Percentiles rank a stretch among this genome's conserved stretches.
Evolutionary conservation across 768 basidiomycete genomes (phyloP).

Genomic region (Kondoa malvinella): DNA sequence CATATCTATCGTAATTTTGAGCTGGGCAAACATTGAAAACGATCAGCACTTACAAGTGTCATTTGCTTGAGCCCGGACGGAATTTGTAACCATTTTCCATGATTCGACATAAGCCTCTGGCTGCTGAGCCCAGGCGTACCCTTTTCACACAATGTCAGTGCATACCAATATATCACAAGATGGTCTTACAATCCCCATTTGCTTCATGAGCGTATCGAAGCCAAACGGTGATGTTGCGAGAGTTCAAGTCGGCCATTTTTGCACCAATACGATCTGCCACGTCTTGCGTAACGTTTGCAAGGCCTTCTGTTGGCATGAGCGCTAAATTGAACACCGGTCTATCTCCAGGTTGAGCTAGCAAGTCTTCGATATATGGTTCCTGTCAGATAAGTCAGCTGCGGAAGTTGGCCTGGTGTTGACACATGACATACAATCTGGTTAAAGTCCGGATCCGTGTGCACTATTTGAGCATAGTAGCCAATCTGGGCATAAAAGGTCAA

Average conservation of each 20-base stretch:
- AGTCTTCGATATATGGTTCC: slow-evolving; percentile 11
- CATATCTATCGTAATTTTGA: slow-evolving; percentile 6
- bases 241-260: slow-evolving; percentile 13
- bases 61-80: slow-evolving; percentile 12
- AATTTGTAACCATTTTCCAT: slow-evolving; percentile 13
- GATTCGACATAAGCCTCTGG: slow-evolving; percentile 13
- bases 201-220: slow-evolving; percentile 15
- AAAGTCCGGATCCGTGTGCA: background rate
- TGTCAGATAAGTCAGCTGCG: too few relatives aligned
- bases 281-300: slow-evolving; percentile 13
- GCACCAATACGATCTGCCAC: slow-evolving; percentile 10
- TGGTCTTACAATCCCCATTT: too few relatives aligned
- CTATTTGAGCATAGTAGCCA: background rate
- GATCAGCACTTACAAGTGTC: slow-evolving; percentile 16
- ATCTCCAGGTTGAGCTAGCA: slow-evolving; percentile 13
- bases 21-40: background rate
- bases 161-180: background rate
- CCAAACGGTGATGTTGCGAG: slow-evolving; percentile 15
- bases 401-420: too few relatives aligned
- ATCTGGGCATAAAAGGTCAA: background rate
- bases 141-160: background rate
- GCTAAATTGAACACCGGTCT: slow-evolving; percentile 11
- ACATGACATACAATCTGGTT: too few relatives aligned
- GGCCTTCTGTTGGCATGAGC: slow-evolving; percentile 14
- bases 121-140: slow-evolving; percentile 16